Evolutionary conservation across 192 early-diverging fungal species (phyloP), one percentile per base, ranked within the genome.

Genomic region (Dissophora ornata): DNA sequence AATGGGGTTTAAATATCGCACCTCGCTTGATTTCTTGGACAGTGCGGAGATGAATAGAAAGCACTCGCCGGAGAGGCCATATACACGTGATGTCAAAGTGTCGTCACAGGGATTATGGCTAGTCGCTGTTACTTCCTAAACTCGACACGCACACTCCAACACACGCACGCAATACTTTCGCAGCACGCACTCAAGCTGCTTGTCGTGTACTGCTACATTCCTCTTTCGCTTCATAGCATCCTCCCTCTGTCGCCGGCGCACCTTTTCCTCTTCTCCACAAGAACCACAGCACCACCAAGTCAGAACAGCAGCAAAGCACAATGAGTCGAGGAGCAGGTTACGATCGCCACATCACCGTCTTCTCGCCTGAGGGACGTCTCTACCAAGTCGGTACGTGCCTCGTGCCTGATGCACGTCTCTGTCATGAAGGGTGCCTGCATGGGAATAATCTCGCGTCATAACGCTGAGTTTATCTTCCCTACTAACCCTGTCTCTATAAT

Each of bases 311-410:
- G 10, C n/a, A 53, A 45, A 58, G 32, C 56, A 63, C 49, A 42
- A 74, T 77, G 73, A 77, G 73, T 77, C 73, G 73, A 65, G 73
- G 73, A 67, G 82, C 87, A 70, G 95, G 95, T 69, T 97, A 99
- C 84, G 98, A 99, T 87, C 93, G 98, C 61, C 97, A 99, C 78
- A 98, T 99, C 80, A 99, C 98, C 58, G 94, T 99, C 80, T 99
- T 99, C 77, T 99, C 98, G 26, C 97, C 98, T 22, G 98, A 99
- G 78, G 98, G 98, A 57, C 89, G 96, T 44, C 89, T 99, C 55
- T 99, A 99, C 81, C 98, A 99, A 95, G 96, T 99, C 58, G 95
- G 95, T 97, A 91, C 57, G 65, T 66, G 28, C 26, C 28, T 38
- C 24, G n/a, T 33, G 28, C 26, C 8, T 33, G 18, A 18, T 10